Conservation (phyloP, 2,329 filamentous ascomycete species). For the Metarhizium anisopliae region DNA sequence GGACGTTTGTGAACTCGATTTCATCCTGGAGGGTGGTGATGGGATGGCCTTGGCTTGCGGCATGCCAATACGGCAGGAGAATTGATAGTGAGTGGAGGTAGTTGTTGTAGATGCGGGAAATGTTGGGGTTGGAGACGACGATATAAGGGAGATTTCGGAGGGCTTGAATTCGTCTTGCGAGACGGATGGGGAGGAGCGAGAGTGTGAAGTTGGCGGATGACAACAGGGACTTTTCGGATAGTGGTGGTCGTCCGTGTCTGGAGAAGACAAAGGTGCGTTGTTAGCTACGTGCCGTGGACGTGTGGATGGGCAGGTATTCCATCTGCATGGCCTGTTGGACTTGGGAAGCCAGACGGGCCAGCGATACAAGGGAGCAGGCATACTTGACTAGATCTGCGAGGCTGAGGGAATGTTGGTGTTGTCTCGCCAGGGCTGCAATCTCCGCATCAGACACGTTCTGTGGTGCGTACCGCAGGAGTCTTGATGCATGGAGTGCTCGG, state of each 20-base stretch:
- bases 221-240: constrained; percentile 71
- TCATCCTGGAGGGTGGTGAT: constrained; percentile 69
- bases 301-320: background rate
- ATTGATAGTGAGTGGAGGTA: constrained; percentile 91
- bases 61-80: constrained; percentile 67
- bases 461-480: background rate
- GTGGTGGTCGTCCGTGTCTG: constrained; percentile 71
- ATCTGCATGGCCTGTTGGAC: background rate
- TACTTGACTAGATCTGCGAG: constrained; percentile 85
- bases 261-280: background rate
- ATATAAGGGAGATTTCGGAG: constrained; percentile 93
- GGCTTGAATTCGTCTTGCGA: constrained; percentile 89
- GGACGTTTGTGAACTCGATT: constrained; percentile 81
- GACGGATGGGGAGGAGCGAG: constrained; percentile 79
- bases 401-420: constrained; percentile 71
- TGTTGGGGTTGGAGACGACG: constrained; percentile 94
- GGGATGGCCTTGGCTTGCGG: constrained; percentile 30
- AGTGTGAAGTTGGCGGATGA: constrained; percentile 94
- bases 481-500: background rate
- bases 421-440: constrained; percentile 67
- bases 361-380: constrained; percentile 11
- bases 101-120: constrained; percentile 90
- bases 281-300: background rate
- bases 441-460: constrained; percentile 57
- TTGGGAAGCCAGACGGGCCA: background rate